phyloP scores from a whole-genome alignment of 192 early-diverging fungal genomes.

The Chytriomyces confervae region DNA sequence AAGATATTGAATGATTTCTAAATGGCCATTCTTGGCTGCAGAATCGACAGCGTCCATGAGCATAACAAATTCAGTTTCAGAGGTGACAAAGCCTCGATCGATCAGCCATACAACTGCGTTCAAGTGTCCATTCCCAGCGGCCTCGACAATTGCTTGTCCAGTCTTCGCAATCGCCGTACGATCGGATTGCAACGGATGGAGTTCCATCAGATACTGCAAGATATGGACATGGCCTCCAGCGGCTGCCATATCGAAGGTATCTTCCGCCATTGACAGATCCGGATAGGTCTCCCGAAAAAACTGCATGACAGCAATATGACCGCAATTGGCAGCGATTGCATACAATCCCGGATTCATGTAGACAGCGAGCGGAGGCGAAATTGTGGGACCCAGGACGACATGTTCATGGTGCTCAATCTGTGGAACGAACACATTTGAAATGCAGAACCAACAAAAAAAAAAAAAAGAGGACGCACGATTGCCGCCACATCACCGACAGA shows the following conservation, averaged over 20 bases:
- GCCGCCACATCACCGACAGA: neutral
- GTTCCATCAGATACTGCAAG: neutral
- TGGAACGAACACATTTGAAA: no score
- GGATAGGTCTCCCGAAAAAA: neutral
- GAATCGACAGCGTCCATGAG: slow-evolving; percentile 13
- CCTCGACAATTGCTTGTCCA: neutral
- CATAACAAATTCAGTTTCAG: neutral
- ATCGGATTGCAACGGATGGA: neutral
- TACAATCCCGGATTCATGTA: slow-evolving; percentile 1
- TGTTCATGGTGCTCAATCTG: neutral
- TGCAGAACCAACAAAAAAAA: no score
- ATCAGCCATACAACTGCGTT: neutral
- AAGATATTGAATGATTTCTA: slow-evolving; percentile 19
- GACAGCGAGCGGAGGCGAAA: neutral
- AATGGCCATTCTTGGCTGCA: slow-evolving; percentile 17
- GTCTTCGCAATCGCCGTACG: neutral
- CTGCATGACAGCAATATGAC: neutral
- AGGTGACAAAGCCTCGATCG: neutral
- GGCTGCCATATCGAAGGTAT: slow-evolving; percentile 7
- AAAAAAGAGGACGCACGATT: neutral
- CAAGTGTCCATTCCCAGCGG: slow-evolving; percentile 9
- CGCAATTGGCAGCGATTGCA: neutral
- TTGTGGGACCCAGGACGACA: neutral
- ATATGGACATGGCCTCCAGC: slow-evolving; percentile 1
- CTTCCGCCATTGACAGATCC: neutral